Conservation (phyloP, 768 basidiomycete genomes). For the Tricholoma sp. region DNA sequence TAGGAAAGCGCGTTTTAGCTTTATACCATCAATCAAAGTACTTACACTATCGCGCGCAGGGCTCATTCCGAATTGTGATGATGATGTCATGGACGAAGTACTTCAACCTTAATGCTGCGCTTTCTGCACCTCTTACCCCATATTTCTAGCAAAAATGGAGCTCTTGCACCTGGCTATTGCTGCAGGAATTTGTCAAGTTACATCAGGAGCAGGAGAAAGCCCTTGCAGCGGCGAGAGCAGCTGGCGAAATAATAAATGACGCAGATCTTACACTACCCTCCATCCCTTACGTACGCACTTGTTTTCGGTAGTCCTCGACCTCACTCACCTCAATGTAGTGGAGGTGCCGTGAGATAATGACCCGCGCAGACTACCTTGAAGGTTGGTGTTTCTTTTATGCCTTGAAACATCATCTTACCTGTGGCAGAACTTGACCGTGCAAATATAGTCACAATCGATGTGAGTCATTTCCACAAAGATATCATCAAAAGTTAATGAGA, state of each 20-base stretch:
- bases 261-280: slow-evolving; percentile 51
- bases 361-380: slow-evolving; percentile 76
- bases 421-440: slow-evolving; percentile 56
- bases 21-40: not conserved
- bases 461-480: slow-evolving; percentile 26
- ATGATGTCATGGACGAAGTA: slow-evolving; percentile 89
- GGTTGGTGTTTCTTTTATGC: slow-evolving; percentile 34
- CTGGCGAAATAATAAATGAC: slow-evolving; percentile 25
- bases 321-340: slow-evolving; percentile 32
- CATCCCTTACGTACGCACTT: slow-evolving; percentile 51
- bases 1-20: slow-evolving; percentile 36
- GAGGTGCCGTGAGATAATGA: slow-evolving; percentile 77
- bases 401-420: not conserved
- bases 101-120: slow-evolving; percentile 6
- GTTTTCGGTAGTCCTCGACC: not conserved
- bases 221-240: slow-evolving; percentile 33
- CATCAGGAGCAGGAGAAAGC: slow-evolving; percentile 45
- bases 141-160: slow-evolving; percentile 67
- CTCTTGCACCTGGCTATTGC: slow-evolving; percentile 75
- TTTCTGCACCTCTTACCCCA: not conserved
- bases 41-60: slow-evolving; percentile 22
- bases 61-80: slow-evolving; percentile 76
- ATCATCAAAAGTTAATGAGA: slow-evolving; percentile 5
- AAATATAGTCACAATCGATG: slow-evolving; percentile 78
- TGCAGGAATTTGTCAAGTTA: slow-evolving; percentile 66